Evolutionary conservation across 2,329 filamentous ascomycete genomes (phyloP), one percentile per base, ranked within the genome.

Genomic region (Zymoseptoria ardabiliae): DNA sequence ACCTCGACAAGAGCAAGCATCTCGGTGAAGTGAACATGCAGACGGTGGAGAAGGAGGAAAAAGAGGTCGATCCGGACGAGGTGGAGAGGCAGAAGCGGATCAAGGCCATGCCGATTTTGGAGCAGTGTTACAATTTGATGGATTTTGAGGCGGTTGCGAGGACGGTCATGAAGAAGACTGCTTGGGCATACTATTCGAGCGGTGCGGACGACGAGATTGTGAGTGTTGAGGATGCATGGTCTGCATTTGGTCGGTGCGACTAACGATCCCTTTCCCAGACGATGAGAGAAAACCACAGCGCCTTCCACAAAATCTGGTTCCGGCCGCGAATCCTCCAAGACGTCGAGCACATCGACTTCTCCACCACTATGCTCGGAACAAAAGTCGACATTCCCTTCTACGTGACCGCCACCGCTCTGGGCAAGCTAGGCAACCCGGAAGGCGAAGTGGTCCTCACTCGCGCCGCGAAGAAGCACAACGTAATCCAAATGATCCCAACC

Each of bases 261-360:
- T 45, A n/a, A 45, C 4, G 6, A 17, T 1, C 2, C 1, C 2
- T 17, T 51, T 50, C 8, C 0, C 66, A 95, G 51, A 53, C 51
- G 3, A 81, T 97, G 80, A 86, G 93, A 65, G 93, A 97, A 77
- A 99, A 99, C 77, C 93, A 97, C 78, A 85, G 84, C 52, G 94
- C 94, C 52, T 99, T 91, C 78, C 94, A 99, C 78, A 92, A 95
- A 73, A 95, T 97, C 76, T 89, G 94, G 93, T 97, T 99, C 80
- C 86, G 94, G 21, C 94, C 94, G 3, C 87, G 86, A 64, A 80
- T 99, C 58, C 85, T 99, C 58, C 85, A 96, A 56, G 88, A 99
- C 70, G 94, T 99, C 41, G 89, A 92, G 73, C 82, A 89, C 21
- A 83, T 99, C 61, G 90, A 97, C 74, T 85, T 89, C 72, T 85